Evolutionary conservation across 345 rosid genomes (phyloP).

Genomic region (Dipteronia sinensis): DNA sequence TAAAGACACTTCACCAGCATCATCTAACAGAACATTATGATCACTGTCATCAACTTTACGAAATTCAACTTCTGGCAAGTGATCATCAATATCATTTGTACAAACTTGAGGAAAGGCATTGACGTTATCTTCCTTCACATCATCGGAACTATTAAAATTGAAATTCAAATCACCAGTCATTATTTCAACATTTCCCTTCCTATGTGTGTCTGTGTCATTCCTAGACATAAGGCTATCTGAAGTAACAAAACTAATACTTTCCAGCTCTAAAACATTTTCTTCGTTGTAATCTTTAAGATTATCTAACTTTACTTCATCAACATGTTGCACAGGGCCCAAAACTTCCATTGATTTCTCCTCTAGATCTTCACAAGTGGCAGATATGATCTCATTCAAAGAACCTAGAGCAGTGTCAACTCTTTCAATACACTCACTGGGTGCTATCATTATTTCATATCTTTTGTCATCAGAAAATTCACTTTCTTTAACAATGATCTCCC

Average conservation of each 20-base stretch:
- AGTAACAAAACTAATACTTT: not conserved
- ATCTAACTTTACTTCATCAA: slow-evolving; percentile 10
- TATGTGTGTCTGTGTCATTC: slow-evolving; percentile 3
- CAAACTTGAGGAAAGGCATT: not conserved
- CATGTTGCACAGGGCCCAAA: not conserved
- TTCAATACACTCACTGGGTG: not conserved
- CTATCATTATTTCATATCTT: not conserved
- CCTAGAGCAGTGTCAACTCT: not conserved
- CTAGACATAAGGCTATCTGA: not conserved
- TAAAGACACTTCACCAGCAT: not conserved
- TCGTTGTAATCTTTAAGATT: slow-evolving; percentile 5
- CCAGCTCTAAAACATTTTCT: slow-evolving; percentile 1
- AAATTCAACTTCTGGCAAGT: not conserved
- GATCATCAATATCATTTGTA: not conserved
- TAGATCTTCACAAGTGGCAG: not conserved
- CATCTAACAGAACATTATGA: not conserved
- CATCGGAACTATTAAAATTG: not conserved
- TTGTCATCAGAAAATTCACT: slow-evolving; percentile 9
- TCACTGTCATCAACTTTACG: not conserved
- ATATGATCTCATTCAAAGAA: not conserved
- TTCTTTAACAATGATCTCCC: slow-evolving; percentile 6
- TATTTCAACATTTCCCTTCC: not conserved
- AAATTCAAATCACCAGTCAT: not conserved
- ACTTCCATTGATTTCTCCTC: slow-evolving; percentile 2
- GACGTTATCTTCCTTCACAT: not conserved